Base-by-base conservation (phyloP, 2,329 filamentous ascomycete genomes). In the Verticillium klebahnii region DNA sequence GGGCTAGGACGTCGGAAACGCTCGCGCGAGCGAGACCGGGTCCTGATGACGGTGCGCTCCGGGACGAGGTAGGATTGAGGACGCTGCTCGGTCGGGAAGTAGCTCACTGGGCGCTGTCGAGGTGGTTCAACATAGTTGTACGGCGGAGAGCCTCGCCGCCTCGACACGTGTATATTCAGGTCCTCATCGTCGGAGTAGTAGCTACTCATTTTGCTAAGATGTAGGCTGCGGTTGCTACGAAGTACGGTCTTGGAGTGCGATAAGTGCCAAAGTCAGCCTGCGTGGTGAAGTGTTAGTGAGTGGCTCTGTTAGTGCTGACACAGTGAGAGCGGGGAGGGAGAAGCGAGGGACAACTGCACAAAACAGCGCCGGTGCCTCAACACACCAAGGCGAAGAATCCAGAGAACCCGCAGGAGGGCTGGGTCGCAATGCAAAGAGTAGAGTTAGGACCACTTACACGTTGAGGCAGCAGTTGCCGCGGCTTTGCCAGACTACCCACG, bases 171-270 rank as follows among this genome's bases (percentile, higher is more conserved):
- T 63, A 84, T 71, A 55, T 86, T 80, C 58, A 85, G 68, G 56
- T 87, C 84, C 34, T 85, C 83, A 37, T 86, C 82, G 65, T 82
- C 79, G 61, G 80, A 77, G 67, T 80, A 82, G 68, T 79, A 80
- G 65, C 69, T 75, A 62, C 68, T 73, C 71, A 74, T 76, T n/a
- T 59, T 67, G 56, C 29, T 34, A 7, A 11, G 32, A 23, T 23
- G n/a, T 2, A 2, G 37, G 19, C 23, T 9, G 45, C 45, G n/a
- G 1, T 50, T 5, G 8, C 11, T 23, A 12, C 17, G n/a, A 50
- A 50, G 23, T 23, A n/a, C 8, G 45, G 45, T 50, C n/a, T 50
- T n/a, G 17, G 12, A 23, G n/a, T 23, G 40, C 12, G n/a, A 19
- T 23, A 23, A 50, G 19, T 11, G 19, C 40, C n/a, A 3, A 50